Percentiles rank a stretch among this genome's conserved stretches.
Conservation (phyloP, 78 protist genomes). For the Guillardia theta region DNA sequence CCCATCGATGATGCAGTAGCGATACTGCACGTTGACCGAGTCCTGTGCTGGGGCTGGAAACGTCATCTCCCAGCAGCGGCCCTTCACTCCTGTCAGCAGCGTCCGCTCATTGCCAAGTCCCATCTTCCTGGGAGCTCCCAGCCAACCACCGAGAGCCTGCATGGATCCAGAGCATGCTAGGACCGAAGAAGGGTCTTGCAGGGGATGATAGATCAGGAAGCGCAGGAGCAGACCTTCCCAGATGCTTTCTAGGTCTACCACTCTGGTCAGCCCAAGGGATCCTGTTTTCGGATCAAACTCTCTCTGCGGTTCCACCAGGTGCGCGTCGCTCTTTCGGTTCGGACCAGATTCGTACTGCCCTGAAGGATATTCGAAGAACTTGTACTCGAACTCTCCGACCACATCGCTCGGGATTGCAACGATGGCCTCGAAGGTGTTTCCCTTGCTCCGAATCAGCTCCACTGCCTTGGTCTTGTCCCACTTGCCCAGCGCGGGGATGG, state of each 20-base stretch:
- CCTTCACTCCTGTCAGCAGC: not conserved
- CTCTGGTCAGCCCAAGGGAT: not conserved
- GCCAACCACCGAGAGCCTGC: not conserved
- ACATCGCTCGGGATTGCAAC: not conserved
- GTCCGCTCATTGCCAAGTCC: not conserved
- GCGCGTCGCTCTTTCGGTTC: not conserved
- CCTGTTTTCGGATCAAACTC: not conserved
- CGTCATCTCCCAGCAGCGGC: constrained; percentile 27
- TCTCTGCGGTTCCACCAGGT: constrained; percentile 5
- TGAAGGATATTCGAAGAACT: too few relatives aligned
- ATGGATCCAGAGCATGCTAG: not conserved
- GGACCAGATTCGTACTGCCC: too few relatives aligned
- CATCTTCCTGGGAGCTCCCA: not conserved
- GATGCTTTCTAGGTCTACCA: not conserved
- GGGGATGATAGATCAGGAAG: not conserved
- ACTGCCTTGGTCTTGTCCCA: not conserved
- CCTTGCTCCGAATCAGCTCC: not conserved
- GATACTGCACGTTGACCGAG: not conserved
- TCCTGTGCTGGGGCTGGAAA: not conserved
- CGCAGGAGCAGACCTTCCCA: not conserved
- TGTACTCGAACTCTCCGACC: not conserved
- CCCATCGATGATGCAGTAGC: constrained; percentile 26
- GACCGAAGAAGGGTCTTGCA: not conserved
- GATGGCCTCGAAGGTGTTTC: not conserved
- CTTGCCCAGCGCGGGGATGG: not conserved